Evolutionary conservation across 129 eudicot genomes (phyloP).

Genomic region (Scalesia atractyloides): DNA sequence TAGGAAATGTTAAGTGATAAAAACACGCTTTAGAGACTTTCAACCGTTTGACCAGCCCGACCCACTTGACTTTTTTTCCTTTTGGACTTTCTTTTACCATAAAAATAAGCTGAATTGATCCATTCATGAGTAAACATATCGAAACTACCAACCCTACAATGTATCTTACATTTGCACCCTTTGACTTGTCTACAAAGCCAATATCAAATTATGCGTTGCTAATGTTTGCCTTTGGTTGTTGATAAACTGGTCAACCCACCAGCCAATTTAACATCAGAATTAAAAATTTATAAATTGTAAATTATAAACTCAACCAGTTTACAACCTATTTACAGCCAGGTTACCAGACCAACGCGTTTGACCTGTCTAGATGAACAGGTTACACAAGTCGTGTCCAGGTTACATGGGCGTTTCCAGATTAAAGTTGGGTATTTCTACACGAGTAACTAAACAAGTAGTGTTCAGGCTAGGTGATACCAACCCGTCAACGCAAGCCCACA

Average conservation of each 20-base stretch:
- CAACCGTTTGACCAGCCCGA: too few relatives aligned
- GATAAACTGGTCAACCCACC: neutral
- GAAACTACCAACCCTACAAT: neutral
- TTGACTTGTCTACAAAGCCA: constrained; percentile 85
- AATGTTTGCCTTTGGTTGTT: neutral
- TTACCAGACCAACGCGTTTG: neutral
- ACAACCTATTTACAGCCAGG: neutral
- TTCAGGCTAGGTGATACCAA: too few relatives aligned
- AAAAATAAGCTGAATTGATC: neutral
- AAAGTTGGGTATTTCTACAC: too few relatives aligned
- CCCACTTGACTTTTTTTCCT: too few relatives aligned
- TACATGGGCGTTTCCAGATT: too few relatives aligned
- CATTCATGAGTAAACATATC: neutral
- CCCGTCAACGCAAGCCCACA: neutral
- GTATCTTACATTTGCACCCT: constrained; percentile 68
- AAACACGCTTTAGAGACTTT: too few relatives aligned
- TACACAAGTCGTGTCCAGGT: neutral
- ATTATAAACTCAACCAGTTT: neutral
- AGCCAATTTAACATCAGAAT: neutral
- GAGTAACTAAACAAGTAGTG: too few relatives aligned
- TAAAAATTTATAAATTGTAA: neutral
- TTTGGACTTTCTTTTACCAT: neutral
- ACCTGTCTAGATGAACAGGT: neutral
- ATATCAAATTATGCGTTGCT: constrained; percentile 42
- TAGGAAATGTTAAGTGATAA: too few relatives aligned